phyloP scores from a whole-genome alignment of 352 stramenopile genomes.

The Elongisporangium prolatum region DNA sequence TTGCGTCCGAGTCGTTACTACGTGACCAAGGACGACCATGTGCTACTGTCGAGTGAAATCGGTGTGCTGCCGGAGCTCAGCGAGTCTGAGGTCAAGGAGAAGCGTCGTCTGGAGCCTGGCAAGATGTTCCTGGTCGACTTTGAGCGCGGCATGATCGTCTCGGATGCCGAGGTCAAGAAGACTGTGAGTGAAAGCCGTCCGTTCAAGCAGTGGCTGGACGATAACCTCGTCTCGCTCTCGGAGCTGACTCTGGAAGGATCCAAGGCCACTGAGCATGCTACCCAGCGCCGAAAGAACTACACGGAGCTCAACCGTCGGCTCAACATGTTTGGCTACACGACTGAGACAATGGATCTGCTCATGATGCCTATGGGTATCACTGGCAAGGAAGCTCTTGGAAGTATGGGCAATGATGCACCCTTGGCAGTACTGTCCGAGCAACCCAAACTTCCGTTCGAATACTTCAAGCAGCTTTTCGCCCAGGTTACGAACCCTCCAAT shows the following conservation, averaged over 20 bases:
- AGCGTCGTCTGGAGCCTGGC: conserved; percentile 93
- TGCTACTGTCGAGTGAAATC: conserved; percentile 94
- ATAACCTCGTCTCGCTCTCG: conserved; percentile 88
- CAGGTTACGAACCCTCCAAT: conserved; percentile 98
- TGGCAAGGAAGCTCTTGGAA: conserved; percentile 92
- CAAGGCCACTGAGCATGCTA: conserved; percentile 10
- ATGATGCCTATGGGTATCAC: conserved; percentile 93
- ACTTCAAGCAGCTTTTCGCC: conserved; percentile 96
- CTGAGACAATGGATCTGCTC: conserved; percentile 94
- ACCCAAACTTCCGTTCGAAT: conserved; percentile 94
- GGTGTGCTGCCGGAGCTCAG: conserved; percentile 90
- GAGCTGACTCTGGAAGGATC: conserved; percentile 47
- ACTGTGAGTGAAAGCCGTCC: conserved; percentile 81
- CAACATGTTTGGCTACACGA: conserved; percentile 96
- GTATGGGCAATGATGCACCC: conserved; percentile 95
- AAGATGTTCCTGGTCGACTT: conserved; percentile 99
- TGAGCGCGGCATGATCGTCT: conserved; percentile 91
- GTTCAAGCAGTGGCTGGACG: conserved; percentile 92
- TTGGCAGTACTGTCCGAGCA: conserved; percentile 92
- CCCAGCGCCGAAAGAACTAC: conserved; percentile 33
- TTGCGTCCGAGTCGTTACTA: conserved; percentile 95
- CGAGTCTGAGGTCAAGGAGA: conserved; percentile 91
- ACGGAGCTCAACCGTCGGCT: conserved; percentile 84
- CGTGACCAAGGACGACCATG: conserved; percentile 95
- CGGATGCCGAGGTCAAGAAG: conserved; percentile 95